Conservation (phyloP, 352 stramenopile species). For the Globisporangium perplexum region DNA sequence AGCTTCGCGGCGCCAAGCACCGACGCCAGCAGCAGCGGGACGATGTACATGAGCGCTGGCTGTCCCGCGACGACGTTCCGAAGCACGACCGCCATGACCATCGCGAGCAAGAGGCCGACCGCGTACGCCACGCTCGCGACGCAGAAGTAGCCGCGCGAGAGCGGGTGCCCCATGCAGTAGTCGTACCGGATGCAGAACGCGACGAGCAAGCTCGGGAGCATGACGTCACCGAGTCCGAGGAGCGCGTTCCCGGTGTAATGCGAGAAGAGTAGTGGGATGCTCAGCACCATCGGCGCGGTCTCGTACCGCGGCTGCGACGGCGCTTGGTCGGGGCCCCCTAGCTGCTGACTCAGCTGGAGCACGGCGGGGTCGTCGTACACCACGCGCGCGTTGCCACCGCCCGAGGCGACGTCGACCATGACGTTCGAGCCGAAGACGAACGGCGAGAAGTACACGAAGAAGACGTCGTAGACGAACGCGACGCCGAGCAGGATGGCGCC, state of each 20-base stretch:
- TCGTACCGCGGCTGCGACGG: constrained; percentile 56
- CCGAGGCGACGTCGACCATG: constrained; percentile 93
- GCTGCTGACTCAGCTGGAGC: constrained; percentile 63
- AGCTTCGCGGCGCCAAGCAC: constrained; percentile 47
- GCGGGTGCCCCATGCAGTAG: constrained; percentile 53
- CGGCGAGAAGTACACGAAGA: constrained; percentile 95
- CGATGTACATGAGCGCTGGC: constrained; percentile 94
- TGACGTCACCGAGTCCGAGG: constrained; percentile 95
- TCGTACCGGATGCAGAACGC: constrained; percentile 92
- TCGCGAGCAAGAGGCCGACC: constrained; percentile 88
- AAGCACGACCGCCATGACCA: constrained; percentile 88
- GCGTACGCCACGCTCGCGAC: constrained; percentile 72
- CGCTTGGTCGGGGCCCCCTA: constrained; percentile 23
- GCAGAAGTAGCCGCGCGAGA: constrained; percentile 78
- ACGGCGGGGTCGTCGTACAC: not conserved
- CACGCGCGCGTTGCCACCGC: constrained; percentile 40
- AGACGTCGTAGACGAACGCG: constrained; percentile 95
- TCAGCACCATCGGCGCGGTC: constrained; percentile 92
- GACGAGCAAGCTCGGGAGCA: constrained; percentile 93
- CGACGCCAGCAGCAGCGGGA: constrained; percentile 79
- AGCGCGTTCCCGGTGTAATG: constrained; percentile 87
- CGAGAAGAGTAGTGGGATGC: constrained; percentile 48
- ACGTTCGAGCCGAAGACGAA: constrained; percentile 85
- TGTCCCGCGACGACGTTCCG: constrained; percentile 86
- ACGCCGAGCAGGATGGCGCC: constrained; percentile 85